A percentile compares a stretch with the other conserved stretches of the same genome.
Evolutionary conservation across 768 basidiomycete genomes (phyloP).

Genomic region (Hypholoma sublateritium): DNA sequence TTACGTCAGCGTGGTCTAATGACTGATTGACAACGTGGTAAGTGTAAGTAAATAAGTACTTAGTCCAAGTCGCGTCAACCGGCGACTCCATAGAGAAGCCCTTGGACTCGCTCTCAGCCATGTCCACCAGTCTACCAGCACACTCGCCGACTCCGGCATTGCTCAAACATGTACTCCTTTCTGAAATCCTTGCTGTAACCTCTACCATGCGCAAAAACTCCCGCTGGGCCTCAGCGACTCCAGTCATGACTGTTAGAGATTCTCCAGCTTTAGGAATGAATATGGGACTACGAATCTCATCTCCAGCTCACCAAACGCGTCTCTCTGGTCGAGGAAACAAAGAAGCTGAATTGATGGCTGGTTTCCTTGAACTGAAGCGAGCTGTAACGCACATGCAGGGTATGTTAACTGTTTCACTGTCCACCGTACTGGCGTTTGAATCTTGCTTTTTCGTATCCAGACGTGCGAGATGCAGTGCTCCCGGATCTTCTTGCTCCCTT

Average conservation of each 20-base stretch:
- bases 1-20: slow-evolving; percentile 18
- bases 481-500: slow-evolving; percentile 79
- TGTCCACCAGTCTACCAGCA: slow-evolving; percentile 13
- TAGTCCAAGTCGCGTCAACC: slow-evolving; percentile 11
- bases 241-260: slow-evolving; percentile 61
- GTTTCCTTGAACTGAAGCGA: slow-evolving; percentile 85
- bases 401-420: slow-evolving; percentile 26
- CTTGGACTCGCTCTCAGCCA: slow-evolving; percentile 16
- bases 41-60: neutral
- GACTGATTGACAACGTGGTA: slow-evolving; percentile 20
- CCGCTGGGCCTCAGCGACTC: slow-evolving; percentile 83
- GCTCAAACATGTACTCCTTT: slow-evolving; percentile 78
- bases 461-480: slow-evolving; percentile 57
- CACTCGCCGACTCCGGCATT: slow-evolving; percentile 40
- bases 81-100: neutral
- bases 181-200: slow-evolving; percentile 90
- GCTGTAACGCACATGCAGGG: slow-evolving; percentile 69
- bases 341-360: slow-evolving; percentile 86
- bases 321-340: slow-evolving; percentile 51
- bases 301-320: slow-evolving; percentile 41
- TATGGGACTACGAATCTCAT: slow-evolving; percentile 69
- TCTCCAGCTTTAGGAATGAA: slow-evolving; percentile 71
- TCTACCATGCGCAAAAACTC: slow-evolving; percentile 98
- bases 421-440: neutral
- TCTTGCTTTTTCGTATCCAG: slow-evolving; percentile 34